A percentile compares a stretch with the other conserved stretches of the same genome.
Conservation (phyloP, 768 basidiomycete species). For the Russula lepida region DNA sequence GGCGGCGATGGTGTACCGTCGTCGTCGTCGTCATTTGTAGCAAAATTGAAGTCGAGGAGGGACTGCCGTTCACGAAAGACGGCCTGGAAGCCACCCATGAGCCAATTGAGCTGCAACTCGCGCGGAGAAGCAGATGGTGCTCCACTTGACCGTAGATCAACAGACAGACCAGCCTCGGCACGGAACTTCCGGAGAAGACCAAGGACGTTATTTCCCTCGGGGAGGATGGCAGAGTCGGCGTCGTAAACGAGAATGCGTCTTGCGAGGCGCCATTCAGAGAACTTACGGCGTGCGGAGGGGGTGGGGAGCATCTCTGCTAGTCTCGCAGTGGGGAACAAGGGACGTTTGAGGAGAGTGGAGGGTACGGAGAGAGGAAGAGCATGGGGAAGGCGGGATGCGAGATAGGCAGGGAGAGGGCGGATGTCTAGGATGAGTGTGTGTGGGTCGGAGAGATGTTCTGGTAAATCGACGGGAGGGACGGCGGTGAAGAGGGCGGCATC, state of each 20-base stretch:
- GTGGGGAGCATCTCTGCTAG: slow-evolving; percentile 77
- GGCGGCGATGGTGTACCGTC: slow-evolving; percentile 21
- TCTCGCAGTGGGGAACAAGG: slow-evolving; percentile 71
- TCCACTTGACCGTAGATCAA: slow-evolving; percentile 1
- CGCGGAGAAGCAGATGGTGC: neutral
- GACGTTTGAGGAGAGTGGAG: slow-evolving; percentile 88
- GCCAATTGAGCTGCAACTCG: slow-evolving; percentile 55
- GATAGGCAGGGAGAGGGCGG: slow-evolving; percentile 69
- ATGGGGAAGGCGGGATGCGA: slow-evolving; percentile 51
- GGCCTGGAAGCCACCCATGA: slow-evolving; percentile 76
- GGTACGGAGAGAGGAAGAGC: slow-evolving; percentile 87
- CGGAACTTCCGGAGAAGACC: slow-evolving; percentile 73
- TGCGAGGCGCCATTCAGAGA: slow-evolving; percentile 50
- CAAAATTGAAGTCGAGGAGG: slow-evolving; percentile 42
- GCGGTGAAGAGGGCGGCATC: slow-evolving; percentile 20
- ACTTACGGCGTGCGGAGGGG: slow-evolving; percentile 44
- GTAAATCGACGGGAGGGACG: slow-evolving; percentile 27
- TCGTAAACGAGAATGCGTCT: slow-evolving; percentile 77
- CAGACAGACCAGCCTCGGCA: slow-evolving; percentile 39
- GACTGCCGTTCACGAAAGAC: slow-evolving; percentile 47
- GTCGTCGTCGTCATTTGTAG: slow-evolving; percentile 39
- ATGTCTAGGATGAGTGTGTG: slow-evolving; percentile 74
- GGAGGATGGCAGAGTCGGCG: slow-evolving; percentile 55
- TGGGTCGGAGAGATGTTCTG: slow-evolving; percentile 29
- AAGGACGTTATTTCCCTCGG: slow-evolving; percentile 58